Evolutionary conservation across 495 filamentous ascomycete species (phyloP).

Genomic region (Penicillium desertorum): DNA sequence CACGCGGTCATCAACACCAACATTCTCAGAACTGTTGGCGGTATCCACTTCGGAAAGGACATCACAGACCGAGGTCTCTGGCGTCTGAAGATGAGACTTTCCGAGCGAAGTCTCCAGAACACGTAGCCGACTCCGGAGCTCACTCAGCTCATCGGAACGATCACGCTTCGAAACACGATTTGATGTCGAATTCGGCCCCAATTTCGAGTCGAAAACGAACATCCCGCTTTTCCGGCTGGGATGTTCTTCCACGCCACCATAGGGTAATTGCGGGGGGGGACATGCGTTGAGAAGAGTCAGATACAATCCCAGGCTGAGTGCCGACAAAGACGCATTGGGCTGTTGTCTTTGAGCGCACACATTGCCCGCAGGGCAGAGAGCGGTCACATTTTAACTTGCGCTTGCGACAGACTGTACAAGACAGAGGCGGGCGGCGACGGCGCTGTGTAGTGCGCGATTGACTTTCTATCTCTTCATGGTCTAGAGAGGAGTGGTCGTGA

Average conservation of each 20-base stretch:
- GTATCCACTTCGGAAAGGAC: constrained; percentile 21
- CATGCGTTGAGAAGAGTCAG: constrained; percentile 16
- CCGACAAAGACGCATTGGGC: constrained; percentile 39
- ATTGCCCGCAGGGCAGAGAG: constrained; percentile 64
- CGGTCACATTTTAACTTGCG: constrained; percentile 73
- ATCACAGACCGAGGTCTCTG: constrained; percentile 32
- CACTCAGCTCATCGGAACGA: constrained; percentile 36
- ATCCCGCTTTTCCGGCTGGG: constrained; percentile 27
- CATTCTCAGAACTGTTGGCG: constrained; percentile 25
- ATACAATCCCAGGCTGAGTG: constrained; percentile 17
- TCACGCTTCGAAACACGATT: constrained; percentile 33
- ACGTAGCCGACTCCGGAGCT: constrained; percentile 35
- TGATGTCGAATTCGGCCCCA: constrained; percentile 25
- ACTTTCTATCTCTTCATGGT: constrained; percentile 14
- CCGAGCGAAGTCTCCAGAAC: constrained; percentile 33
- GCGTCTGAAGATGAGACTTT: constrained; percentile 26
- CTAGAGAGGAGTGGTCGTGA: constrained; percentile 3
- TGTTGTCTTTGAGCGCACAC: constrained; percentile 50
- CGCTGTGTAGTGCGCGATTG: constrained; percentile 22
- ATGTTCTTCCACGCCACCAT: constrained; percentile 15
- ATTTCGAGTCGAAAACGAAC: constrained; percentile 43
- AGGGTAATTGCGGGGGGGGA: constrained; percentile 20
- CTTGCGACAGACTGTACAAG: constrained; percentile 56
- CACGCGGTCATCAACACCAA: constrained; percentile 35
- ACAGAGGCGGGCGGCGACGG: constrained; percentile 41